These are phyloP conservation scores for Ilex asprella DNA, from an alignment of 257 asterid species.

Conservation along the genomic window DNA sequence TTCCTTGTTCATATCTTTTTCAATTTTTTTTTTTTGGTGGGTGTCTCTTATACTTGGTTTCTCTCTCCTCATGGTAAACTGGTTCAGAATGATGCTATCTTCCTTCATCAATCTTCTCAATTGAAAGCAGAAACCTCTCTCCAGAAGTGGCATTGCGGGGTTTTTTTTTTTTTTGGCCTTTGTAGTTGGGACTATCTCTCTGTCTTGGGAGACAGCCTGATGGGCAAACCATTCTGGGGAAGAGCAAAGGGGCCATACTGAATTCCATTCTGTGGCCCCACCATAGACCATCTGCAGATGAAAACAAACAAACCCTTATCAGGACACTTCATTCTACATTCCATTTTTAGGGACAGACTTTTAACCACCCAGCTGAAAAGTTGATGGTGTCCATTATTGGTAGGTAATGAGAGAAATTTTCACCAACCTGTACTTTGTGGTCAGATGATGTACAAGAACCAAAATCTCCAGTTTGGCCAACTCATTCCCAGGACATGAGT, in stretches of 20 bases:
- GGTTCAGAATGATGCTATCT: no score
- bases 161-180: no score
- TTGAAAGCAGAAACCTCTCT: no score
- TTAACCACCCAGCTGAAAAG: background rate
- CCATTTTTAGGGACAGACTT: background rate
- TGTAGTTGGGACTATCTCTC: conserved; percentile 1
- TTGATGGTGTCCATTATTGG: background rate
- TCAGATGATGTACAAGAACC: conserved; percentile 76
- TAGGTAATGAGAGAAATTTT: background rate
- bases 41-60: background rate
- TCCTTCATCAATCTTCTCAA: conserved; percentile 10
- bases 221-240: conserved; percentile 96
- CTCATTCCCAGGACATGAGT: conserved; percentile 93
- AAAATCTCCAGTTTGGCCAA: conserved; percentile 89
- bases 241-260: conserved; percentile 97
- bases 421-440: conserved; percentile 86
- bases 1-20: conserved; percentile 13
- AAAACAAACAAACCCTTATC: conserved; percentile 19
- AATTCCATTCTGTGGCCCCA: conserved; percentile 86
- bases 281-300: conserved; percentile 68
- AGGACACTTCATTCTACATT: background rate
- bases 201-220: conserved; percentile 45
- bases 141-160: no score
- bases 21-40: conserved; percentile 32
- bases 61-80: background rate